Evolutionary conservation across 331 rosid species (phyloP).

Genomic region (Rosa hybrid): DNA sequence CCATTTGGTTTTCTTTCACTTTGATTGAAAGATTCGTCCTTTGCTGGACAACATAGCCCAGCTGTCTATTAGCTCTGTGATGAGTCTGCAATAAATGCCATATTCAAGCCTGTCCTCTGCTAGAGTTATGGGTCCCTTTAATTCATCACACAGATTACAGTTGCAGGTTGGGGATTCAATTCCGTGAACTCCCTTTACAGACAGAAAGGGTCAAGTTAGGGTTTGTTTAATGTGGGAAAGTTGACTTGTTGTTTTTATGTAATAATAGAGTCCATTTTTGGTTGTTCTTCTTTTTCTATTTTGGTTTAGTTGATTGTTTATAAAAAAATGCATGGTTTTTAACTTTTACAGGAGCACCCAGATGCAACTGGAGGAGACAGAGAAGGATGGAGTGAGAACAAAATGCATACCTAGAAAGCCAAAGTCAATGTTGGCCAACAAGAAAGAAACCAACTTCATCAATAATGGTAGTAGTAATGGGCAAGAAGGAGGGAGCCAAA

Average conservation of each 20-base stretch:
- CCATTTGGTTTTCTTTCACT: constrained; percentile 30
- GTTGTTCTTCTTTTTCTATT: not conserved
- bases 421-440: constrained; percentile 38
- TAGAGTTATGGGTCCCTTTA: constrained; percentile 39
- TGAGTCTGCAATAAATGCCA: constrained; percentile 15
- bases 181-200: constrained; percentile 4
- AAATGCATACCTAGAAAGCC: constrained; percentile 91
- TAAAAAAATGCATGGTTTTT: constrained; percentile 11
- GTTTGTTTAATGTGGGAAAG: not conserved
- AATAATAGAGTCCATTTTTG: not conserved
- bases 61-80: constrained; percentile 24
- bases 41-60: constrained; percentile 31
- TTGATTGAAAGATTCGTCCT: constrained; percentile 44
- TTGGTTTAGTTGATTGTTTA: constrained; percentile 2
- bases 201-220: not conserved
- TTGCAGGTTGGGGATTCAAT: not conserved
- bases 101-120: constrained; percentile 21
- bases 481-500: constrained; percentile 55
- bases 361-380: constrained; percentile 59
- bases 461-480: constrained; percentile 25
- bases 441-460: constrained; percentile 41
- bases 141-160: not conserved
- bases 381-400: constrained; percentile 50
- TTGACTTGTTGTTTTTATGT: constrained; percentile 10
- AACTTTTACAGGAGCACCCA: constrained; percentile 58